Evolutionary conservation across 441 rosid species (phyloP), one percentile per base, ranked within the genome.

Genomic region (Brassica hybrid): DNA sequence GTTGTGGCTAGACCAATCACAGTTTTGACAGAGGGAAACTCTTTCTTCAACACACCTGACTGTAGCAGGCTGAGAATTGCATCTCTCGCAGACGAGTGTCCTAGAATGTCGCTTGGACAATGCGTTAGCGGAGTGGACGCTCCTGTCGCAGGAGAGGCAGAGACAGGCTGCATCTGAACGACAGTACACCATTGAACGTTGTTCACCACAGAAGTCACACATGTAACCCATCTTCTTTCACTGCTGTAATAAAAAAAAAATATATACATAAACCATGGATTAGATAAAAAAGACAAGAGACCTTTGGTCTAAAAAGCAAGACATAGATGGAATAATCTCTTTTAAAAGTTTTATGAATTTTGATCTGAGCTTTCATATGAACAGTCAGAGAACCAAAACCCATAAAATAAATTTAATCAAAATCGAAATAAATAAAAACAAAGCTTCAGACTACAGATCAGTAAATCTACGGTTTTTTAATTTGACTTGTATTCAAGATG

Each of bases 91-190:
- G 67, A 94, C 19, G 25, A 96, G 89, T 5, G 96, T 89, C 45
- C 99, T 83, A 1, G 97, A 89, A 84, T 94, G 99, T 57, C 98
- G 94, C 71, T 84, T 92, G 0, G 99, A 92, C 79, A 96, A 84
- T 54, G 98, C 95, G 79, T 96, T 96, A 54, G 99, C 98, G 12
- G 97, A 91, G 72, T 96, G 99, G 57, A 96, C 98, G 74, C 86
- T 88, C 71, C 94, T 81, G 79, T 96, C 99, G 76, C 99, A 96
- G 4, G 98, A 91, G 59, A 96, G 88, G 79, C 99, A 96, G 41
- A 96, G 81, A 79, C 94, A 91, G 1, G 98, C 99, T 57, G 92
- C 90, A 84, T 96, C 99, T 0, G 99, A 93, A 25, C 94, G 87
- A 76, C 99, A 96, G 79, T 96, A 91, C 7, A 96, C 97, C 82